Percentiles rank a stretch among this genome's conserved stretches.
Conservation (phyloP, 306 rosid species). For the Vigna angularis region DNA sequence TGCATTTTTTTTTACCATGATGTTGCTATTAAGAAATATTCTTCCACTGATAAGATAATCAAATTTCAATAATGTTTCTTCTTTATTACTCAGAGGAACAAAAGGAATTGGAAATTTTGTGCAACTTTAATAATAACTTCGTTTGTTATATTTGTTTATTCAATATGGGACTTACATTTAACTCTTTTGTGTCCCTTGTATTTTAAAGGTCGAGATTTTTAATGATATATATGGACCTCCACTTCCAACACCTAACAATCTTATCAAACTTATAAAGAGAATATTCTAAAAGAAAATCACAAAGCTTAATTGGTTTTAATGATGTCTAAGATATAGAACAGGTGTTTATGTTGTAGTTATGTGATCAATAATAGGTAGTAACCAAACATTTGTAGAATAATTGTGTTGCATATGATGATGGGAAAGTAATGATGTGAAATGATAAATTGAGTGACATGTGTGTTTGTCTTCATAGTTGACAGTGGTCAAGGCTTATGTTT, state of each 20-base stretch:
- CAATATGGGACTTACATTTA: background rate
- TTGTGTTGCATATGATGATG: background rate
- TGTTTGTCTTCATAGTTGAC: conserved; percentile 1
- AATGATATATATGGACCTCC: background rate
- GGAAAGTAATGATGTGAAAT: conserved; percentile 30
- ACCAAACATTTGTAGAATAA: background rate
- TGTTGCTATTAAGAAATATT: background rate
- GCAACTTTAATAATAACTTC: background rate
- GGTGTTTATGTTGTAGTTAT: conserved; percentile 9
- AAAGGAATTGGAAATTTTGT: background rate
- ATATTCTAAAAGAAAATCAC: background rate
- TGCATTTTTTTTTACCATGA: background rate
- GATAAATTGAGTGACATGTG: background rate
- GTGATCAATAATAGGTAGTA: conserved; percentile 24
- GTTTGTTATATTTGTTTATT: too few species aligned
- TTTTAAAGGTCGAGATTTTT: background rate
- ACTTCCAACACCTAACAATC: background rate
- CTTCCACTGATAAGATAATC: background rate
- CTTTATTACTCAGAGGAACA: background rate
- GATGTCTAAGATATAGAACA: background rate
- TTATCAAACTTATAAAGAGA: background rate
- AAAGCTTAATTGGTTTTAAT: conserved; percentile 23
- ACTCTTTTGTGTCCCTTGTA: background rate
- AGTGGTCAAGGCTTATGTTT: background rate
- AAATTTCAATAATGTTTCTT: background rate